These are phyloP conservation scores for Akanthomyces uredinophilus DNA, from an alignment of 2,329 filamentous ascomycete species.

Conservation along the genomic window DNA sequence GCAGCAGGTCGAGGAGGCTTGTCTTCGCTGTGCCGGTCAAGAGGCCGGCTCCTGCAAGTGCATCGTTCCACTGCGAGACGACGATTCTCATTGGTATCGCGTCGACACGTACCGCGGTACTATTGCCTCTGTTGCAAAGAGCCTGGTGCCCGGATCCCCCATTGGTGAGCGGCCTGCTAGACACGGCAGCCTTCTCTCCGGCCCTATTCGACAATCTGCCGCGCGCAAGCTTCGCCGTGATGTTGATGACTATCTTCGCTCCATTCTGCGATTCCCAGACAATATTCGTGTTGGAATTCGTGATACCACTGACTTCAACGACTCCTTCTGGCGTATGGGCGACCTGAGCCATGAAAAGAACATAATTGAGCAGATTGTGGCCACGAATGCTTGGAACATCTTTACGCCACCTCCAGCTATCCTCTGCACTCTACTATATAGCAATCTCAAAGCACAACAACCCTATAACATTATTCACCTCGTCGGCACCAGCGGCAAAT, in stretches of 20 bases:
- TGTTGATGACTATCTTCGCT: constrained; percentile 7
- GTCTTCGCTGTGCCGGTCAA: constrained; percentile 3
- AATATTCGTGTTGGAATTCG: constrained; percentile 1
- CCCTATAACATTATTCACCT: constrained; percentile 50
- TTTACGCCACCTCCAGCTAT: constrained; percentile 36
- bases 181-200: background rate
- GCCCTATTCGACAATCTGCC: background rate
- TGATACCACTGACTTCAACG: constrained; percentile 11
- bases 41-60: constrained; percentile 4
- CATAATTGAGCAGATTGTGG: constrained; percentile 7
- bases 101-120: constrained; percentile 10
- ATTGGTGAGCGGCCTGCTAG: background rate
- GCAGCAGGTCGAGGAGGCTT: background rate
- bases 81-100: constrained; percentile 11
- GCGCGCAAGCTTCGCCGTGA: constrained; percentile 8
- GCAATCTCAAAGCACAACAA: constrained; percentile 44
- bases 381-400: constrained; percentile 2
- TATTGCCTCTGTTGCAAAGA: constrained; percentile 10
- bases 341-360: constrained; percentile 8
- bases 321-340: constrained; percentile 13
- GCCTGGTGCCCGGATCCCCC: constrained; percentile 3
- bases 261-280: constrained; percentile 5
- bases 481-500: constrained; percentile 43
- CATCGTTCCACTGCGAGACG: background rate
- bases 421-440: constrained; percentile 45